Conservation (phyloP, 192 early-diverging fungal species). For the Mortierella hygrophila region DNA sequence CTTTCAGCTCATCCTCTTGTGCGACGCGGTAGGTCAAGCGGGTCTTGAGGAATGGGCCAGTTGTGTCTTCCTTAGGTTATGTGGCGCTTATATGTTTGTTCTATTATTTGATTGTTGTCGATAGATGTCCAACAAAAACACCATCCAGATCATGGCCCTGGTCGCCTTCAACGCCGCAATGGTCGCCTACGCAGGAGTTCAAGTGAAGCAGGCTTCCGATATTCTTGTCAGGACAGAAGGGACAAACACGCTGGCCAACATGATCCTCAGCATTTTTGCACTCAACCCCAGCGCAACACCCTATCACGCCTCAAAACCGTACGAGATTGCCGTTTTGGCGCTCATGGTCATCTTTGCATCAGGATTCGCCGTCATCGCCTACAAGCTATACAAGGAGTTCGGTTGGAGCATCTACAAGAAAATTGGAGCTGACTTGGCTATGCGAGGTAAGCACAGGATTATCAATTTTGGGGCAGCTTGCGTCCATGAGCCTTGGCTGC, state of each 20-base stretch:
- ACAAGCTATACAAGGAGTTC: conserved; percentile 83
- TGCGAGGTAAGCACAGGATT: conserved; percentile 66
- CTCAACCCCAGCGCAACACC: conserved; percentile 1
- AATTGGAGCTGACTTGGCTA: conserved; percentile 82
- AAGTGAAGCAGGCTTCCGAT: conserved; percentile 57
- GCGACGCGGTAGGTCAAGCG: conserved; percentile 78
- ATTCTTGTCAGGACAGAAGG: conserved; percentile 29
- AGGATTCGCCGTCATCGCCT: conserved; percentile 65
- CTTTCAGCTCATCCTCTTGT: conserved; percentile 84
- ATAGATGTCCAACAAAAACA: conserved; percentile 91
- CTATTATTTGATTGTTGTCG: background rate
- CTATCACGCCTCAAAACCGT: conserved; percentile 41
- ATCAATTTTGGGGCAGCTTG: background rate
- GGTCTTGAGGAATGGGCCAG: background rate
- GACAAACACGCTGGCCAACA: conserved; percentile 18
- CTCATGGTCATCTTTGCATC: conserved; percentile 65
- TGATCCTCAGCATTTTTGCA: conserved; percentile 26
- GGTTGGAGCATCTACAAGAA: conserved; percentile 89
- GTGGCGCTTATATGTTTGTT: background rate
- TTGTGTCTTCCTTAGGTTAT: background rate
- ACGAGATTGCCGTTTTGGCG: conserved; percentile 68
- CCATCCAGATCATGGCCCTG: conserved; percentile 90
- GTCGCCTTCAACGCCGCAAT: conserved; percentile 75
- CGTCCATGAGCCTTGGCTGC: background rate
- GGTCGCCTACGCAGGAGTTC: conserved; percentile 78